Conservation (phyloP, 495 filamentous ascomycete species). For the Penicillium alfredii region DNA sequence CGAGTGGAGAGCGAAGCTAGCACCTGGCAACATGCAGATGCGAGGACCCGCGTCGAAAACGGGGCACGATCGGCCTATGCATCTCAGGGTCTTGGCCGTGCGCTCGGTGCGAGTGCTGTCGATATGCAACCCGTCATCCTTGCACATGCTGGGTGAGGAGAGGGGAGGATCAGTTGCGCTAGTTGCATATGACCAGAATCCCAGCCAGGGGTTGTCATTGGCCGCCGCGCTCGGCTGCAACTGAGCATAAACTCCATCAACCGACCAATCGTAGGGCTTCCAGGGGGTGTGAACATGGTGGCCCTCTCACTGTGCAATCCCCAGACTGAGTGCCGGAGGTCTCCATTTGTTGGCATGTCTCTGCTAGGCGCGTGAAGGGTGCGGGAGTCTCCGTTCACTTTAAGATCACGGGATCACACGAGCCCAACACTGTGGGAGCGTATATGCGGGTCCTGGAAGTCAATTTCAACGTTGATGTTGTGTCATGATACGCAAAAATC, state of each 20-base stretch:
- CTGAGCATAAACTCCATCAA: slow-evolving; percentile 19
- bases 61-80: slow-evolving; percentile 19
- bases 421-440: slow-evolving; percentile 36
- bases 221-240: slow-evolving; percentile 21
- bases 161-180: slow-evolving; percentile 12
- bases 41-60: slow-evolving; percentile 23
- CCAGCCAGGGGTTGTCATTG: slow-evolving; percentile 26
- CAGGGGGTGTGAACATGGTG: slow-evolving; percentile 12
- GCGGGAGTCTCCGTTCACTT: slow-evolving; percentile 37
- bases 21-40: slow-evolving; percentile 28
- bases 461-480: slow-evolving; percentile 46
- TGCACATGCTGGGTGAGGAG: slow-evolving; percentile 17
- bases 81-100: slow-evolving; percentile 4
- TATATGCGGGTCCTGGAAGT: slow-evolving; percentile 39
- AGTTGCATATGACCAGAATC: slow-evolving; percentile 32
- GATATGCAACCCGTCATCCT: slow-evolving; percentile 14
- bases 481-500: too few relatives aligned
- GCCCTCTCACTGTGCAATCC: slow-evolving; percentile 29
- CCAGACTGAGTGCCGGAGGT: slow-evolving; percentile 14
- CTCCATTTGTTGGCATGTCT: slow-evolving; percentile 38
- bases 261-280: slow-evolving; percentile 30
- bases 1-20: slow-evolving; percentile 5
- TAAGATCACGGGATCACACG: slow-evolving; percentile 40
- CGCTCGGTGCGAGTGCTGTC: slow-evolving; percentile 10
- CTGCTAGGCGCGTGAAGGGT: slow-evolving; percentile 28